These are phyloP conservation scores for Drechslera avenae DNA, from an alignment of 2,329 filamentous ascomycete genomes.

Conservation along the genomic window DNA sequence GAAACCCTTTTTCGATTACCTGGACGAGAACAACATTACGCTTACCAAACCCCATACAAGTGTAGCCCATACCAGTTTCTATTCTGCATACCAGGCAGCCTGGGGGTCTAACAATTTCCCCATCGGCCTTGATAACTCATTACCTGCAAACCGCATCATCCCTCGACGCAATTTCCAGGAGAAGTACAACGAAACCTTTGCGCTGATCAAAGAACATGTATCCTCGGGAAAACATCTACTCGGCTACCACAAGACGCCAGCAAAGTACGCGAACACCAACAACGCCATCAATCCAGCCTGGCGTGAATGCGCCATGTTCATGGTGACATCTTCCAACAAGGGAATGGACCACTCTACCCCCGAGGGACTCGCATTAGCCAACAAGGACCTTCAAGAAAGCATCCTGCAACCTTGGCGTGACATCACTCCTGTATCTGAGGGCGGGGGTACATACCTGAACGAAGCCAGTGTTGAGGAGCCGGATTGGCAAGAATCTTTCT, in stretches of 20 bases:
- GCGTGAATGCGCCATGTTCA: slow-evolving; percentile 24
- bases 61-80: slow-evolving; percentile 21
- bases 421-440: slow-evolving; percentile 13
- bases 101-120: slow-evolving; percentile 21
- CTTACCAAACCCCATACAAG: slow-evolving; percentile 28
- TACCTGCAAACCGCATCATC: slow-evolving; percentile 36
- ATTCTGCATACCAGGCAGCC: slow-evolving; percentile 27
- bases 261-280: slow-evolving; percentile 17
- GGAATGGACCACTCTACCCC: slow-evolving; percentile 11
- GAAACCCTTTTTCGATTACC: slow-evolving; percentile 19
- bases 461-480: slow-evolving; percentile 42
- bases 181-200: slow-evolving; percentile 27
- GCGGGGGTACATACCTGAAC: slow-evolving; percentile 40
- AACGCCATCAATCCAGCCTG: slow-evolving; percentile 29
- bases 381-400: slow-evolving; percentile 14
- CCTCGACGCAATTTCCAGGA: slow-evolving; percentile 32
- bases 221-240: slow-evolving; percentile 14
- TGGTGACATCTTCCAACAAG: slow-evolving; percentile 10
- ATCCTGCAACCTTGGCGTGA: slow-evolving; percentile 24
- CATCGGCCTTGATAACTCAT: slow-evolving; percentile 27
- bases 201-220: slow-evolving; percentile 50
- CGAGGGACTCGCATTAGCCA: slow-evolving; percentile 13
- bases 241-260: slow-evolving; percentile 24
- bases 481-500: slow-evolving; percentile 44
- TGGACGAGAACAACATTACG: slow-evolving; percentile 22